Percentiles rank a stretch among this genome's conserved stretches.
These are phyloP conservation scores for Monoraphidium neglectum DNA, from an alignment of 139 green algal species.

Conservation along the genomic window DNA sequence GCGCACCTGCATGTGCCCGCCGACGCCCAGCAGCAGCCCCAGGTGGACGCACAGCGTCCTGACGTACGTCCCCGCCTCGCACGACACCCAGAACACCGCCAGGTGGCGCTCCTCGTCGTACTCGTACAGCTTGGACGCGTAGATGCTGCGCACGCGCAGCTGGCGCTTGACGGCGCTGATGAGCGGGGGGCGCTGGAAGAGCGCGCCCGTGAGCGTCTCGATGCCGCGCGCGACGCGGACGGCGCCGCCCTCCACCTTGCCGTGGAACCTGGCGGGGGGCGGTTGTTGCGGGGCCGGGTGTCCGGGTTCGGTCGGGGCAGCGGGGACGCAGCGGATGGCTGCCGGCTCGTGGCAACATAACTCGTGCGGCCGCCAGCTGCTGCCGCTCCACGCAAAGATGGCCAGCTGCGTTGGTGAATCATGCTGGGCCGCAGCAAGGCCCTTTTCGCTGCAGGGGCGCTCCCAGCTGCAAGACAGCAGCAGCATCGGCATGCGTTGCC, in stretches of 20 bases:
- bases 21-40: slow-evolving; percentile 94
- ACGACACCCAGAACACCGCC: slow-evolving; percentile 96
- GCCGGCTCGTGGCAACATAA: too few relatives aligned
- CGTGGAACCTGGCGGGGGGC: slow-evolving; percentile 66
- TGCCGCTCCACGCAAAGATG: too few relatives aligned
- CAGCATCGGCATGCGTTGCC: too few relatives aligned
- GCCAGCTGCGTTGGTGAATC: too few relatives aligned
- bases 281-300: too few relatives aligned
- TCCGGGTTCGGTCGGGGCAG: too few relatives aligned
- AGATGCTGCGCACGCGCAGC: slow-evolving; percentile 97
- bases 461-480: too few relatives aligned
- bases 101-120: slow-evolving; percentile 96
- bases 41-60: slow-evolving; percentile 98
- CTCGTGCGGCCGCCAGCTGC: too few relatives aligned
- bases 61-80: slow-evolving; percentile 98
- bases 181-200: slow-evolving; percentile 97
- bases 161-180: slow-evolving; percentile 99
- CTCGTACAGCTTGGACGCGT: slow-evolving; percentile 92
- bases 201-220: slow-evolving; percentile 73
- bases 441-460: too few relatives aligned
- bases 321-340: too few relatives aligned
- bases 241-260: slow-evolving; percentile 66
- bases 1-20: slow-evolving; percentile 93
- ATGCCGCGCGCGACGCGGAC: slow-evolving; percentile 74
- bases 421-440: too few relatives aligned